Conservation (phyloP, 495 filamentous ascomycete genomes). For the Peziza echinospora region DNA sequence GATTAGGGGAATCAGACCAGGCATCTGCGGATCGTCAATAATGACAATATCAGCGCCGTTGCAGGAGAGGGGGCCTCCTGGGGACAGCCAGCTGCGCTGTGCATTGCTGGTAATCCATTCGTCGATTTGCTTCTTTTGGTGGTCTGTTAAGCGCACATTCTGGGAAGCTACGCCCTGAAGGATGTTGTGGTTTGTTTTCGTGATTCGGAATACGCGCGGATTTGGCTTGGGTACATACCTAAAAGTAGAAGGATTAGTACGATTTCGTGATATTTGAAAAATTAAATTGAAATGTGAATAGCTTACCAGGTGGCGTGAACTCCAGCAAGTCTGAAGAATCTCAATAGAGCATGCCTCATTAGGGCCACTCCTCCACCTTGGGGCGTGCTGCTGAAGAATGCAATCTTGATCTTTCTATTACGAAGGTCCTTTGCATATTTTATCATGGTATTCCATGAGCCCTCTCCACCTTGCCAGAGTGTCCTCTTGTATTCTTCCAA, state of each 20-base stretch:
- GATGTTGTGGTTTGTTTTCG: slow-evolving; percentile 84
- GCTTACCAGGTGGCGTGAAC: slow-evolving; percentile 59
- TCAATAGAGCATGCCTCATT: slow-evolving; percentile 67
- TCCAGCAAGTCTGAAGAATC: slow-evolving; percentile 45
- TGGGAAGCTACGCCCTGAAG: slow-evolving; percentile 58
- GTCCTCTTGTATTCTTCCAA: slow-evolving; percentile 33
- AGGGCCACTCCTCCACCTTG: slow-evolving; percentile 75
- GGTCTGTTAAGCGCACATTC: slow-evolving; percentile 35
- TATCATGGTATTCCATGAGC: slow-evolving; percentile 49
- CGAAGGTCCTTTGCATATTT: slow-evolving; percentile 48
- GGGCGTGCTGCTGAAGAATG: slow-evolving; percentile 70
- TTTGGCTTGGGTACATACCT: slow-evolving; percentile 66
- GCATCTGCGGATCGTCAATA: slow-evolving; percentile 79
- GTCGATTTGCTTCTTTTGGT: slow-evolving; percentile 37
- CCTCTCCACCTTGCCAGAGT: slow-evolving; percentile 27
- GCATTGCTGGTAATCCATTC: slow-evolving; percentile 67
- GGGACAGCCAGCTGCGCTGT: slow-evolving; percentile 49
- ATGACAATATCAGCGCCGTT: slow-evolving; percentile 62
- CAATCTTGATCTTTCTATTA: slow-evolving; percentile 43
- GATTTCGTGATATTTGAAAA: neutral
- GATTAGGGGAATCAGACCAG: slow-evolving; percentile 54
- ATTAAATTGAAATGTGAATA: no score
- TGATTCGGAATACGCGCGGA: slow-evolving; percentile 66
- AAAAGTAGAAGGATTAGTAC: neutral
- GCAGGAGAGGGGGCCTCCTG: slow-evolving; percentile 44